phyloP scores from a whole-genome alignment of 73 alveolate genomes.

The Tetrahymena malaccensis region DNA sequence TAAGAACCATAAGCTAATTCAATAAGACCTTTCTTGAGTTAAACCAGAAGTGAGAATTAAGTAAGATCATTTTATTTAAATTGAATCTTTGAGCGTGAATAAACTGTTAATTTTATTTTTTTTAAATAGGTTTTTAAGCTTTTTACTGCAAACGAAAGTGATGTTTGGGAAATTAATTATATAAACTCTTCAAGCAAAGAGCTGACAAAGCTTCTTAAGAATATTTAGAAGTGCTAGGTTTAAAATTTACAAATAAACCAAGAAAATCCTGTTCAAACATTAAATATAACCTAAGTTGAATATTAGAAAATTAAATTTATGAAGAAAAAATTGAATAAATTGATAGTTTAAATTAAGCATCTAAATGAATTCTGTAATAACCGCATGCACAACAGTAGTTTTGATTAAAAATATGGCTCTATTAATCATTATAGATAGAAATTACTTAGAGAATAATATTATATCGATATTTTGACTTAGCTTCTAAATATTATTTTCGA shows the following conservation, averaged over 20 bases:
- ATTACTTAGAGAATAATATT: slow-evolving; percentile 19
- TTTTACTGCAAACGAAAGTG: slow-evolving; percentile 15
- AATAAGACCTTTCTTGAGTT: not conserved
- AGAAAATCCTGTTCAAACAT: not conserved
- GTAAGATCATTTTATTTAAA: not conserved
- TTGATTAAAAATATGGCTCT: slow-evolving; percentile 39
- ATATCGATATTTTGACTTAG: slow-evolving; percentile 19
- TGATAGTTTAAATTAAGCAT: slow-evolving; percentile 14
- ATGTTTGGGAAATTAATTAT: slow-evolving; percentile 42
- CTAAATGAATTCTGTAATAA: slow-evolving; percentile 30
- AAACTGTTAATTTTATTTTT: too few relatives aligned
- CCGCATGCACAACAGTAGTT: slow-evolving; percentile 22
- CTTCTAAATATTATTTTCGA: not conserved
- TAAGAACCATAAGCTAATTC: not conserved
- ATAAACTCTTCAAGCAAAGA: slow-evolving; percentile 15
- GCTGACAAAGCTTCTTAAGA: slow-evolving; percentile 10
- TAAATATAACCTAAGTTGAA: not conserved
- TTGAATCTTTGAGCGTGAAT: too few relatives aligned
- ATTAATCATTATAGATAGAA: slow-evolving; percentile 20
- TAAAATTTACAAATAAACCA: not conserved
- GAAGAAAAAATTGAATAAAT: not conserved
- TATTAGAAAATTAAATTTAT: not conserved
- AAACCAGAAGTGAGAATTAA: not conserved
- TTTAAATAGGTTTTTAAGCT: slow-evolving; percentile 16
- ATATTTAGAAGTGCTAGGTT: not conserved